Conservation (phyloP, 2,329 filamentous ascomycete species). For the Amesomyces nigricolor region DNA sequence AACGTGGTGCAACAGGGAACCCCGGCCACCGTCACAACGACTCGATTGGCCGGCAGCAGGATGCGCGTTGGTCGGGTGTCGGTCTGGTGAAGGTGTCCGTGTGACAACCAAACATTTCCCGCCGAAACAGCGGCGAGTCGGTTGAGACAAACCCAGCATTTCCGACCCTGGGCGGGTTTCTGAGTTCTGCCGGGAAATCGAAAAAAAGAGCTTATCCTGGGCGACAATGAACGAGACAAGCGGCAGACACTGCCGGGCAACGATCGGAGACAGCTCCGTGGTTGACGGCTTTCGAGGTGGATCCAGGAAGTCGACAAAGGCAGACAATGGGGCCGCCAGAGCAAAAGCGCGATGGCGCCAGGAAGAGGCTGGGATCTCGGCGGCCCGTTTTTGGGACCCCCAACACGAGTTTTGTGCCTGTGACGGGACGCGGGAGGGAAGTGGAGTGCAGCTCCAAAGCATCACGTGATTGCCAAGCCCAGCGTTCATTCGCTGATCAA, state of each 20-base stretch:
- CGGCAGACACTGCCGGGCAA: no score
- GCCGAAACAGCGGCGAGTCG: no score
- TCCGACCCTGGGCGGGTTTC: no score
- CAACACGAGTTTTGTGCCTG: conserved; percentile 1
- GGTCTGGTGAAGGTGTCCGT: background rate
- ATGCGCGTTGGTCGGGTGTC: background rate
- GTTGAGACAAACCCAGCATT: no score
- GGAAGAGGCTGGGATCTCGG: background rate
- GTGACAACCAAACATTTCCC: background rate
- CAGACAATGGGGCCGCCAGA: background rate
- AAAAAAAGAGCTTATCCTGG: no score
- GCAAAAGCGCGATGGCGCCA: background rate
- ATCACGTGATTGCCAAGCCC: conserved; percentile 22
- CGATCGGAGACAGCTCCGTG: no score
- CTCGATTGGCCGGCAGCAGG: background rate
- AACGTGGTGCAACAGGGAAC: conserved; percentile 21
- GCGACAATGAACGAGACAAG: no score
- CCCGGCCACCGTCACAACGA: background rate
- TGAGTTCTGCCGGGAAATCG: no score
- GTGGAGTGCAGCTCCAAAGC: conserved; percentile 22
- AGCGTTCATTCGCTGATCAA: conserved; percentile 18
- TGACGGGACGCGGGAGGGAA: conserved; percentile 15
- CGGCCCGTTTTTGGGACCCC: background rate
- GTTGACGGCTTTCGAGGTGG: no score
- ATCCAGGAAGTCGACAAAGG: background rate